A percentile compares a stretch with the other conserved stretches of the same genome.
Evolutionary conservation across 176 grass and related monocot species (phyloP).

Genomic region (Musa itinerans): DNA sequence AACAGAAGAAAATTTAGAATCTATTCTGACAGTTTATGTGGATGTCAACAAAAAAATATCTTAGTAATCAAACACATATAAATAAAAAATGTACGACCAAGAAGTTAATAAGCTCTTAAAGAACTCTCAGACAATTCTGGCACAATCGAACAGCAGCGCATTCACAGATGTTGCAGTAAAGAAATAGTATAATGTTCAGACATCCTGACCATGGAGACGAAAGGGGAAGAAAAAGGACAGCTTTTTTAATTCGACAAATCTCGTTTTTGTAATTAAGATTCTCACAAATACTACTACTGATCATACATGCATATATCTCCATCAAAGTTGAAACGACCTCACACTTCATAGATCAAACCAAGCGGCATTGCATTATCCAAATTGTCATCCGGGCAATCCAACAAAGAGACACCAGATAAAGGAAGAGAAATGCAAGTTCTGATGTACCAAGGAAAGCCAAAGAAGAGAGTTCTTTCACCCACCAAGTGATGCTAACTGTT

Average conservation of each 20-base stretch:
- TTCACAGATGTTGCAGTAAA: no score
- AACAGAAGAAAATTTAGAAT: no score
- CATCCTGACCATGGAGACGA: no score
- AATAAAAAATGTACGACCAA: no score
- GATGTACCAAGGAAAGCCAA: neutral
- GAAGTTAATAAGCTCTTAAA: no score
- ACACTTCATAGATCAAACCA: neutral
- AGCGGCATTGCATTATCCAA: neutral
- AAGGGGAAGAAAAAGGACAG: no score
- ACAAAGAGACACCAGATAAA: neutral
- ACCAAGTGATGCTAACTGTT: slow-evolving; percentile 40
- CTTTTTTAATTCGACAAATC: neutral
- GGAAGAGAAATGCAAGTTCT: neutral
- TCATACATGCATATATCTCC: no score
- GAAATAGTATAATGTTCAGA: neutral
- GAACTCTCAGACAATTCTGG: no score
- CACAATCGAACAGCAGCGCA: no score
- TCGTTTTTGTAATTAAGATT: neutral
- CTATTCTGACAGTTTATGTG: no score
- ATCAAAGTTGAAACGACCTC: neutral
- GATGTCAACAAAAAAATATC: neutral
- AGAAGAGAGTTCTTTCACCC: neutral
- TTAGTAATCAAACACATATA: neutral
- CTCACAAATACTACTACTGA: neutral
- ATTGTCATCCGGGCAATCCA: neutral